Evolutionary conservation across 495 filamentous ascomycete species (phyloP), one percentile per base, ranked within the genome.

Genomic region (Penicillium longicatenatum): DNA sequence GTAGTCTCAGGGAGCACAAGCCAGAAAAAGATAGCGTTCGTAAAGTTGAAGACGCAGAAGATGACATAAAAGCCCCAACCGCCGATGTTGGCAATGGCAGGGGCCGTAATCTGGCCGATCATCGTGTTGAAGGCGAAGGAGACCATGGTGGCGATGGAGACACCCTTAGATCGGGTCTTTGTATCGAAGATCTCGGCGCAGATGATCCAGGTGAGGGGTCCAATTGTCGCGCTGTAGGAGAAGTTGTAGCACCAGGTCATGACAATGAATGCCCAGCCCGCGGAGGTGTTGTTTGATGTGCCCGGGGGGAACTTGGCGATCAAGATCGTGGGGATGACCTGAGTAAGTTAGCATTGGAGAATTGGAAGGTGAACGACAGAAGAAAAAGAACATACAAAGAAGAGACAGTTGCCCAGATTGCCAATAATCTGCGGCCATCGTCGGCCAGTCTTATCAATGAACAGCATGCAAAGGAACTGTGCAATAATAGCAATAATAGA

Each of bases 151-250:
- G 82, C 83, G 53, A 85, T 75, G 4, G 80, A 80, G 6, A 87
- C 82, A 55, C 82, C 83, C 57, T 82, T 84, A 35, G 75, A 73
- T n/a, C 84, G 75, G 2, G 81, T 86, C 44, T 79, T 75, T 2
- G 82, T 86, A 63, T 85, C 83, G 68, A 86, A 86, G 44, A 87
- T 80, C 61, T 86, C 84, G 21, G 84, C 83, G 6, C 84, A 84
- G 53, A 86, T 52, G 35, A 52, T 43, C 35, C 50, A 52, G 21
- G 50, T 42, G 0, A 52, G 22, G 0, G 50, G 50, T 1, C 50
- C 50, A n/a, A 52, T 30, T 11, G 50, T 52, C 3, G 31, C 35
- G 19, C 50, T 42, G 33, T 41, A 52, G 37, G 20, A 16, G 31
- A 52, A 42, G 35, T 52, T 52, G 50, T 52, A 52, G 21, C 50